Conservation (phyloP, 345 rosid species). For the Pistacia integerrima region DNA sequence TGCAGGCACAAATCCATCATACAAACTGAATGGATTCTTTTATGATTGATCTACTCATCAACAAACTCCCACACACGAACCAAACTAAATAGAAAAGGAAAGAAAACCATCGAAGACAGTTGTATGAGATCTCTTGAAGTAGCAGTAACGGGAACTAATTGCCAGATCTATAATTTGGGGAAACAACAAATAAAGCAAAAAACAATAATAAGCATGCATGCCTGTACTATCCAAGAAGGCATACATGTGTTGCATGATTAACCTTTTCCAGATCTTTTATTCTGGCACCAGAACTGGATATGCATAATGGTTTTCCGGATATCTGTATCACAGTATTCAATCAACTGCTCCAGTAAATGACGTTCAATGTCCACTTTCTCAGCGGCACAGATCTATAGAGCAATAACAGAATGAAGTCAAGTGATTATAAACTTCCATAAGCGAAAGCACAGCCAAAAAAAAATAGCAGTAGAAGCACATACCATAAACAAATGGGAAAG, state of each 20-base stretch:
- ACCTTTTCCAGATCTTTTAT: conserved; percentile 59
- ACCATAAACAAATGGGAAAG: conserved; percentile 57
- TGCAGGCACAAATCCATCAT: background rate
- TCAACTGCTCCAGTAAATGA: conserved; percentile 52
- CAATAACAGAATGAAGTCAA: conserved; percentile 22
- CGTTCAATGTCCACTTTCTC: conserved; percentile 63
- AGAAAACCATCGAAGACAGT: background rate
- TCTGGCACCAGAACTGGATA: conserved; percentile 92
- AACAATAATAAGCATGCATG: conserved; percentile 5
- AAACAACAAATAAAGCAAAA: background rate
- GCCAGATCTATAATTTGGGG: background rate
- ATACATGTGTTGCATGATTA: conserved; percentile 15
- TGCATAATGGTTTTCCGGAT: conserved; percentile 79
- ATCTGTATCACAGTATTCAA: conserved; percentile 62
- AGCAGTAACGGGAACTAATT: background rate
- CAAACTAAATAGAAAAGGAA: background rate
- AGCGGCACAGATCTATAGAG: conserved; percentile 68
- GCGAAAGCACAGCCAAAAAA: conserved; percentile 20
- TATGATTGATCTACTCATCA: background rate
- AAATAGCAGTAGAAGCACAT: conserved; percentile 22
- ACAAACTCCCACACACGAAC: background rate
- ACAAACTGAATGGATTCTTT: background rate
- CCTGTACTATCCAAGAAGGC: background rate
- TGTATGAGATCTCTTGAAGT: conserved; percentile 1
- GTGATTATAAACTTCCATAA: conserved; percentile 15